Conservation (phyloP, 1,139 yeast genomes). For the Suhomyces coccinellae region DNA sequence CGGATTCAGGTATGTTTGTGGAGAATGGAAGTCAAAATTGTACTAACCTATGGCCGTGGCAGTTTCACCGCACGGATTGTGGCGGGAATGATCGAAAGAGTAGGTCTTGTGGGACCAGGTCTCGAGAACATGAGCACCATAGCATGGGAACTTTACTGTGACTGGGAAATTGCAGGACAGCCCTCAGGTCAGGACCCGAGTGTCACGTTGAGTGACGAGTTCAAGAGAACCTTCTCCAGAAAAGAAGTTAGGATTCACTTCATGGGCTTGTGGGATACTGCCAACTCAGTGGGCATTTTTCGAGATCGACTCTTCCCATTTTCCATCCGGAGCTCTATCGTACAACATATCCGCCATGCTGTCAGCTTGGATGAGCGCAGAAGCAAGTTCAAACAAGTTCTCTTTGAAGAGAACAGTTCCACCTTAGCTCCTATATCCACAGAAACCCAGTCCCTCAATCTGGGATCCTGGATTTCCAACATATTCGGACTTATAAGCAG, state of each 20-base stretch:
- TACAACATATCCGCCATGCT: conserved; percentile 63
- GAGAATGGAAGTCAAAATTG: background rate
- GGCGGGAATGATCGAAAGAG: conserved; percentile 62
- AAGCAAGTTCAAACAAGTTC: conserved; percentile 58
- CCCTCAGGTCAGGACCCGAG: conserved; percentile 42
- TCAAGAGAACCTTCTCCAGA: conserved; percentile 52
- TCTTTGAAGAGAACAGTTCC: conserved; percentile 37
- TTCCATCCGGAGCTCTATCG: conserved; percentile 49
- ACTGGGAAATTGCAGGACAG: conserved; percentile 64
- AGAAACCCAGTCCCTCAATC: background rate
- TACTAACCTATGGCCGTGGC: conserved; percentile 47
- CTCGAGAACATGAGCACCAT: conserved; percentile 53
- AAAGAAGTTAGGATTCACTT: conserved; percentile 47
- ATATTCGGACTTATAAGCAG: background rate
- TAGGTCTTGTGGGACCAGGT: conserved; percentile 56
- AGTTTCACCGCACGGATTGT: conserved; percentile 63
- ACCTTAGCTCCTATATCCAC: background rate
- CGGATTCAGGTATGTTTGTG: conserved; percentile 48
- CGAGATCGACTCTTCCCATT: conserved; percentile 59
- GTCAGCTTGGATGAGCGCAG: conserved; percentile 65
- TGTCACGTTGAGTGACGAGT: conserved; percentile 48
- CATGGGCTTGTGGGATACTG: conserved; percentile 68
- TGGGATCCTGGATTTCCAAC: background rate
- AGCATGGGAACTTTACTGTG: conserved; percentile 61
- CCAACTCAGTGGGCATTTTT: conserved; percentile 61